Evolutionary conservation across 345 rosid species (phyloP).

Genomic region (Kandelia obovata): DNA sequence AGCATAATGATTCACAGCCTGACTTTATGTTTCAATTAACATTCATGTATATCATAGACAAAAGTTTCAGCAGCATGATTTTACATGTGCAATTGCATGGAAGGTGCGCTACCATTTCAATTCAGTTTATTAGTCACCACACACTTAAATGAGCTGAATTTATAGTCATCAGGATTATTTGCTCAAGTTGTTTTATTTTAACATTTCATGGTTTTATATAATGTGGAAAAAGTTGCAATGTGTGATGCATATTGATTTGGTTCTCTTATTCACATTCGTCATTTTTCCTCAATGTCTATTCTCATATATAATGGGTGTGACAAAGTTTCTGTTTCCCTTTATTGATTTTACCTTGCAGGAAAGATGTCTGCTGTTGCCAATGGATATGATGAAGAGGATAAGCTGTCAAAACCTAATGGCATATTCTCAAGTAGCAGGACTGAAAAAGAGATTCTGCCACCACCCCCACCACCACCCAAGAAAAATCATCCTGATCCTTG

Average conservation of each 20-base stretch:
- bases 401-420: constrained; percentile 43
- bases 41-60: neutral
- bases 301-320: neutral
- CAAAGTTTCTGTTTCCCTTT: neutral
- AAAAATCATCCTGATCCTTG: constrained; percentile 43
- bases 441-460: constrained; percentile 55
- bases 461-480: constrained; percentile 66
- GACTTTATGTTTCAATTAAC: neutral
- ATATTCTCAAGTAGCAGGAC: constrained; percentile 30
- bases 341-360: constrained; percentile 36
- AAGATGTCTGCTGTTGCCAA: constrained; percentile 45
- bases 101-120: neutral
- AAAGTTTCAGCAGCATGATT: neutral
- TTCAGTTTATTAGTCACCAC: neutral
- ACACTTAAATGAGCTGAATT: too few relatives aligned
- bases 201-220: too few relatives aligned
- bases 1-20: neutral
- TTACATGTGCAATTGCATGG: neutral
- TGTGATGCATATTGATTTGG: too few relatives aligned
- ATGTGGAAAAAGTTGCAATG: too few relatives aligned
- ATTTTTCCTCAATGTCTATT: too few relatives aligned
- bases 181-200: too few relatives aligned
- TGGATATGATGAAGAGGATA: constrained; percentile 58
- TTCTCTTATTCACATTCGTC: too few relatives aligned
- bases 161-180: too few relatives aligned